Percentiles rank a stretch among this genome's conserved stretches.
phyloP scores from a whole-genome alignment of 2,329 filamentous ascomycete species.

The Annulohypoxylon truncatum region DNA sequence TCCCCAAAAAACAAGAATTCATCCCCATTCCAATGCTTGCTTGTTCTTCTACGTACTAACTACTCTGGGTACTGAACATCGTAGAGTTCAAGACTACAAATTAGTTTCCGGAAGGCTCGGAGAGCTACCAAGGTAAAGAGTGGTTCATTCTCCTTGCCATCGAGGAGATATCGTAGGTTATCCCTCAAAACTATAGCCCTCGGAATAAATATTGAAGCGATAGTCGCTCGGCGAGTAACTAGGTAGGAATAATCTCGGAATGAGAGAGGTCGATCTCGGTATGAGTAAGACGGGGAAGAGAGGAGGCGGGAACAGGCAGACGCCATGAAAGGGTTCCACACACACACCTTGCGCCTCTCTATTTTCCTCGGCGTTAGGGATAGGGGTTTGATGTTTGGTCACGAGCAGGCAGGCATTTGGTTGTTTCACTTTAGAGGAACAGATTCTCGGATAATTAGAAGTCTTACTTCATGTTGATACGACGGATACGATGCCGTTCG shows the following conservation, averaged over 20 bases:
- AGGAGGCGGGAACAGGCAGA: slow-evolving; percentile 1
- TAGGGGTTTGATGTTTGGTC: background rate
- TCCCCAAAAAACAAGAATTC: background rate
- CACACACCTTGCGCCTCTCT: slow-evolving; percentile 6
- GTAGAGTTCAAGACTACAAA: background rate
- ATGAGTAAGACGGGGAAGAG: slow-evolving; percentile 27
- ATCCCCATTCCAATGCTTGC: background rate
- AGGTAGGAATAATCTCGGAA: background rate
- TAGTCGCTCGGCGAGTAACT: background rate
- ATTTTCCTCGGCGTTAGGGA: background rate
- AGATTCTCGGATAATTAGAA: background rate
- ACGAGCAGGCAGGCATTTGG: background rate
- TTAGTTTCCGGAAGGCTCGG: background rate
- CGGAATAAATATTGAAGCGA: background rate
- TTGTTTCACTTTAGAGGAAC: background rate
- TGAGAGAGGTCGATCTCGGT: background rate
- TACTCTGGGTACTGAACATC: too few relatives aligned
- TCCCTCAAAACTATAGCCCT: background rate
- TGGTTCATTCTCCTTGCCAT: background rate
- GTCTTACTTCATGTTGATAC: background rate
- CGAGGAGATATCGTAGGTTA: background rate
- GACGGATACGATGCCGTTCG: background rate
- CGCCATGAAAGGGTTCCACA: slow-evolving; percentile 6
- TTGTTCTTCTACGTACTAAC: background rate
- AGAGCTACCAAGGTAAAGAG: background rate